Conservation (phyloP, 108 stramenopile genomes). For the Nitzschia sp. region DNA sequence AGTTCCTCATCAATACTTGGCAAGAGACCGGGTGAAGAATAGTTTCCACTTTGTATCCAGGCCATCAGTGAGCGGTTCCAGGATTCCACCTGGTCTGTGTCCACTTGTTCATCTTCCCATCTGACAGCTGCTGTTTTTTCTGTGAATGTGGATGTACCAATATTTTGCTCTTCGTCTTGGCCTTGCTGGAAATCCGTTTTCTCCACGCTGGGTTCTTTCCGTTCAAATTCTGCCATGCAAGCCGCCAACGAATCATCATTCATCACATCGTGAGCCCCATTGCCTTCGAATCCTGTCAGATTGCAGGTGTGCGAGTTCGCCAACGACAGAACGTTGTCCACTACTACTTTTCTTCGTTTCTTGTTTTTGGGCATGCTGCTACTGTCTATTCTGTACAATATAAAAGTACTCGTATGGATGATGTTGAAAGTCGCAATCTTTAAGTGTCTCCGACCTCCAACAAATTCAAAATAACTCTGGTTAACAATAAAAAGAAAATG, state of each 20-base stretch:
- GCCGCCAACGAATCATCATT: conserved; percentile 21
- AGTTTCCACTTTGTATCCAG: conserved; percentile 23
- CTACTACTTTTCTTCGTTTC: conserved; percentile 17
- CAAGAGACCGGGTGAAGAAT: conserved; percentile 41
- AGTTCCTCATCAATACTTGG: conserved; percentile 67
- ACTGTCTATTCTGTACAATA: too few species aligned
- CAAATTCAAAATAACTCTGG: too few species aligned
- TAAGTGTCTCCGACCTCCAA: too few species aligned
- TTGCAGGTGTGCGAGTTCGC: conserved; percentile 12
- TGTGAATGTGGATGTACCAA: neutral
- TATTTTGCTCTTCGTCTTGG: neutral
- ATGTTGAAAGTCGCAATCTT: too few species aligned
- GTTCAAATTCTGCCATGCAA: conserved; percentile 30
- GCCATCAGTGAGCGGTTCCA: conserved; percentile 30
- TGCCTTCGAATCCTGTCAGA: conserved; percentile 19
- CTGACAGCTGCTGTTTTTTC: too few species aligned
- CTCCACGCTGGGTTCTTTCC: too few species aligned
- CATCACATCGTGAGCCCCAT: too few species aligned
- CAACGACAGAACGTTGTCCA: conserved; percentile 2
- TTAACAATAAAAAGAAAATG: too few species aligned
- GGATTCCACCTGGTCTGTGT: conserved; percentile 14
- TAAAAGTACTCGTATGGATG: too few species aligned
- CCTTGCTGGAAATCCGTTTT: conserved; percentile 12
- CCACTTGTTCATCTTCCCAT: neutral
- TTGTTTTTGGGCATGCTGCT: conserved; percentile 4